phyloP scores from a whole-genome alignment of 108 stramenopile species.

The Chaetoceros tenuissimus region DNA sequence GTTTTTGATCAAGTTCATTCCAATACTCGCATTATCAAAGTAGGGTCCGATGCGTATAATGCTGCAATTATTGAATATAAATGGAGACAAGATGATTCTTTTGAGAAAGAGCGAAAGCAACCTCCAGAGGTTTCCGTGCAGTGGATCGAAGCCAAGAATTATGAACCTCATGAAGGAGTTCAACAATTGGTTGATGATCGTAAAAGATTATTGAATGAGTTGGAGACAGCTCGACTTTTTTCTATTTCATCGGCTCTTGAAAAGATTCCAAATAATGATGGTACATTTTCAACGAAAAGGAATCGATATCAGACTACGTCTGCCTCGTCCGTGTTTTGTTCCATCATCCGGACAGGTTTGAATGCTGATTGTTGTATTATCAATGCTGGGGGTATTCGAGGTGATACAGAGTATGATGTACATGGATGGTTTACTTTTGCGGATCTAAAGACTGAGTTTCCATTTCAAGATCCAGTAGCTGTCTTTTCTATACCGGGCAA shows the following conservation, averaged over 20 bases:
- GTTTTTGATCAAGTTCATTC: slow-evolving; percentile 15
- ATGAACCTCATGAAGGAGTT: slow-evolving; percentile 10
- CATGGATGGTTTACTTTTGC: slow-evolving; percentile 25
- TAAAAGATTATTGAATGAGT: slow-evolving; percentile 14
- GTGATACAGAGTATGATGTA: slow-evolving; percentile 12
- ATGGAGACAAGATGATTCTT: slow-evolving; percentile 13
- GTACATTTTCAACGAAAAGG: slow-evolving; percentile 17
- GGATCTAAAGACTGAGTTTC: slow-evolving; percentile 39
- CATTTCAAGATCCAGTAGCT: slow-evolving; percentile 22
- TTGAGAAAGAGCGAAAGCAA: background rate
- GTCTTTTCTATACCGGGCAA: slow-evolving; percentile 20
- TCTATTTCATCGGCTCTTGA: background rate
- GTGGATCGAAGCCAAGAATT: slow-evolving; percentile 13
- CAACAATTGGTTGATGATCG: slow-evolving; percentile 12
- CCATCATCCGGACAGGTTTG: slow-evolving; percentile 24
- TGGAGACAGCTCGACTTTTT: slow-evolving; percentile 24
- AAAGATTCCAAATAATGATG: background rate
- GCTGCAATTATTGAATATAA: slow-evolving; percentile 30
- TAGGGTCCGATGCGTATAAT: slow-evolving; percentile 25
- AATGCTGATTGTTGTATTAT: slow-evolving; percentile 22
- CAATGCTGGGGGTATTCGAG: slow-evolving; percentile 42
- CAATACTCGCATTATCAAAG: slow-evolving; percentile 26
- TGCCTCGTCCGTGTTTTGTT: slow-evolving; percentile 15
- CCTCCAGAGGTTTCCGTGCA: slow-evolving; percentile 14
- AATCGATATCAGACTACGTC: slow-evolving; percentile 22